A percentile compares a stretch with the other conserved stretches of the same genome.
phyloP scores from a whole-genome alignment of 805 yeast genomes.

The Wickerhamiella occidentalis region DNA sequence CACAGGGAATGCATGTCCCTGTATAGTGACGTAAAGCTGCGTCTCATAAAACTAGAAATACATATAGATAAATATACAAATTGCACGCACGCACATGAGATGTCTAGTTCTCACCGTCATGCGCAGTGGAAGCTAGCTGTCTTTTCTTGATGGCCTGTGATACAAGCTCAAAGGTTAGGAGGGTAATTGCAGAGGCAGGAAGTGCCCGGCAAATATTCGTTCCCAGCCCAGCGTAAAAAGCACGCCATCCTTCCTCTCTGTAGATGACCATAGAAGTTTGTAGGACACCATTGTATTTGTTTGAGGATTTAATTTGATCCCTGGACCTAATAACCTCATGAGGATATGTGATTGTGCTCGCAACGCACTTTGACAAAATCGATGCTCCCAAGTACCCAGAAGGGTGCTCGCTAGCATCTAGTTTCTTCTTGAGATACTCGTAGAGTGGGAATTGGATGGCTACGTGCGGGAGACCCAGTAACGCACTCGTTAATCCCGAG shows the following conservation, averaged over 20 bases:
- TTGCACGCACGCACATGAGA: too few species aligned
- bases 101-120: background rate
- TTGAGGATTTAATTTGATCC: slow-evolving; percentile 45
- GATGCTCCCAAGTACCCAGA: slow-evolving; percentile 53
- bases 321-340: slow-evolving; percentile 91
- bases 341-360: slow-evolving; percentile 82
- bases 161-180: slow-evolving; percentile 67
- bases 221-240: slow-evolving; percentile 81
- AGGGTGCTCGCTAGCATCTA: slow-evolving; percentile 11
- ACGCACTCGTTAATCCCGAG: slow-evolving; percentile 80
- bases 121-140: background rate
- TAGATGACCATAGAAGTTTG: slow-evolving; percentile 34
- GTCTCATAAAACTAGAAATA: background rate
- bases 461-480: slow-evolving; percentile 82
- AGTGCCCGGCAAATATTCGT: slow-evolving; percentile 82
- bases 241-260: slow-evolving; percentile 59
- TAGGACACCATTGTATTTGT: slow-evolving; percentile 28
- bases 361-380: slow-evolving; percentile 72
- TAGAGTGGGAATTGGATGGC: slow-evolving; percentile 94
- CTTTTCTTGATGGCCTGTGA: slow-evolving; percentile 16
- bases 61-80: background rate
- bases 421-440: slow-evolving; percentile 52
- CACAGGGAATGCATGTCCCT: background rate
- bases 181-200: slow-evolving; percentile 91
- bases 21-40: background rate